These are phyloP conservation scores for Diospyros lotus DNA, from an alignment of 148 eudicot genomes.

Conservation along the genomic window DNA sequence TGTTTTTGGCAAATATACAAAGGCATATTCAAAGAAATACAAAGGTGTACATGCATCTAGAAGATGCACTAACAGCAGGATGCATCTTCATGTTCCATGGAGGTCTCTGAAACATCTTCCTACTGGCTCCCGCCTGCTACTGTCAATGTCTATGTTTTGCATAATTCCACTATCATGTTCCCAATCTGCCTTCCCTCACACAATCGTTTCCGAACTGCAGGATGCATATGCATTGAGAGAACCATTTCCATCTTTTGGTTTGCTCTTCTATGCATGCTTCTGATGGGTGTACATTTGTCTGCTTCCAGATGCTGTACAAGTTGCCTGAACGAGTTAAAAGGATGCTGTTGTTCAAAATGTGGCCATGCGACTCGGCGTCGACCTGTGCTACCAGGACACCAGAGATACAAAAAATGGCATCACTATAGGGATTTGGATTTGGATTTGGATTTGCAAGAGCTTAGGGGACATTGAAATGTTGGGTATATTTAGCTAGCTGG, in stretches of 20 bases:
- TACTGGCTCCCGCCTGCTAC: neutral
- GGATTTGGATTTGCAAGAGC: neutral
- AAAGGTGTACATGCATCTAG: slow-evolving; percentile 2
- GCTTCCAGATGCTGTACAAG: slow-evolving; percentile 59
- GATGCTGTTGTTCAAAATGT: slow-evolving; percentile 72
- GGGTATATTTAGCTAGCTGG: too few relatives aligned
- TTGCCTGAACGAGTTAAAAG: slow-evolving; percentile 54
- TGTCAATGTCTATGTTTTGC: neutral
- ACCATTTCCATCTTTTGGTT: too few relatives aligned
- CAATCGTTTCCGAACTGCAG: too few relatives aligned
- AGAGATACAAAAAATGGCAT: slow-evolving; percentile 86
- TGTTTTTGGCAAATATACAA: neutral
- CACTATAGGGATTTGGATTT: slow-evolving; percentile 51
- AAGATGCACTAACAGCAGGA: neutral
- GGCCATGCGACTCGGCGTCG: slow-evolving; percentile 66
- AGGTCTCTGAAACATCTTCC: neutral
- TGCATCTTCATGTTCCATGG: neutral
- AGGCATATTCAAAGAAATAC: neutral
- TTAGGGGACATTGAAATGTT: too few relatives aligned
- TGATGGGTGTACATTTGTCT: neutral
- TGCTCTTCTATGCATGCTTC: too few relatives aligned
- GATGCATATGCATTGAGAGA: too few relatives aligned
- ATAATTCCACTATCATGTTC: neutral
- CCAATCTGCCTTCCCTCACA: neutral
- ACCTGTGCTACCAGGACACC: slow-evolving; percentile 54